A percentile compares a stretch with the other conserved stretches of the same genome.
phyloP scores from a whole-genome alignment of 2,329 filamentous ascomycete genomes.

The Cercospora beticola region DNA sequence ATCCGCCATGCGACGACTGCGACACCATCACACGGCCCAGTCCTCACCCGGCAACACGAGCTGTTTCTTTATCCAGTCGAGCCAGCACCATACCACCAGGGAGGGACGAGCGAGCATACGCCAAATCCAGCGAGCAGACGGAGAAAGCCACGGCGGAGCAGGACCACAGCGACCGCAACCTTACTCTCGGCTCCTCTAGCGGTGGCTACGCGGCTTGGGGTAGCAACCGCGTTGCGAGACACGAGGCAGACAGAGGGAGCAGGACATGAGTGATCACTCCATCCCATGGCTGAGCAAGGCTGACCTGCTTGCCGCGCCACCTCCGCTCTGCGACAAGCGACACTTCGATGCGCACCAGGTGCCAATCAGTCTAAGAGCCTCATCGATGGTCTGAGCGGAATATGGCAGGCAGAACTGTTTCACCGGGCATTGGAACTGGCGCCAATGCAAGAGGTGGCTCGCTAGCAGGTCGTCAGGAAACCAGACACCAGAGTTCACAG shows the following conservation, averaged over 20 bases:
- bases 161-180: background rate
- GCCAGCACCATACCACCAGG: background rate
- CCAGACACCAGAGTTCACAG: background rate
- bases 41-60: background rate
- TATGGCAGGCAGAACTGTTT: background rate
- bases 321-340: background rate
- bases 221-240: background rate
- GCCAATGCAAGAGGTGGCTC: background rate
- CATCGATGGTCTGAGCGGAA: background rate
- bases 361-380: background rate
- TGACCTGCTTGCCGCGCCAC: background rate
- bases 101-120: background rate
- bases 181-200: background rate
- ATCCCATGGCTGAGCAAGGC: background rate
- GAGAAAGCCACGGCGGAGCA: background rate
- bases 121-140: background rate
- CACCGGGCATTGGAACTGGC: background rate
- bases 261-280: background rate
- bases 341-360: background rate
- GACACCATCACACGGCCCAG: background rate
- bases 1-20: slow-evolving; percentile 3
- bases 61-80: background rate
- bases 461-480: background rate
- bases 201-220: background rate
- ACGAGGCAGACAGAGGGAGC: background rate